Base-by-base conservation (phyloP, 2,329 filamentous ascomycete species). In the Colletotrichum trifolii region DNA sequence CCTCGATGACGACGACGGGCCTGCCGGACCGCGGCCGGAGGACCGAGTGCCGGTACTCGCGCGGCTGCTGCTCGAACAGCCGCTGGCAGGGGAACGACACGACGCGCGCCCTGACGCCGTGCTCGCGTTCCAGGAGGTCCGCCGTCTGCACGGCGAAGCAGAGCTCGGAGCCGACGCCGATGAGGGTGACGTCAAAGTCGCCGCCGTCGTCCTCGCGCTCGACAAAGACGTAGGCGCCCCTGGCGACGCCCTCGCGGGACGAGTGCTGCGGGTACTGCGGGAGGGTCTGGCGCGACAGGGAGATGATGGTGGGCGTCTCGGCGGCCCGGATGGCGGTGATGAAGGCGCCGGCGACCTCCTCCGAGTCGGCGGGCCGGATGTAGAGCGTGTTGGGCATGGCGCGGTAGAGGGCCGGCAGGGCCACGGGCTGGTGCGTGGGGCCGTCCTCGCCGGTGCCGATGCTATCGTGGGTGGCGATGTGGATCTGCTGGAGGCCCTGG, bases 311-410 rank as follows among this genome's bases (percentile, higher is more conserved):
- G 2, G 83, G 78, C 0, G 76, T 79, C 57, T 78, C 71, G 49
- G 63, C 72, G 11, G 73, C 72, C 33, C 78, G 75, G 42, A 87
- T 72, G 8, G 85, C 85, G 3, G 76, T 70, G 39, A 79, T 80
- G 75, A 80, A 88, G 6, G 85, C 86, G 11, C 86, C 85, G 2
- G 81, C 81, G 0, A 79, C 80, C 71, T 89, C 87, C 68, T 89
- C 85, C 43, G 78, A 81, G 66, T 89, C 86, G 46, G 80, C 79
- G 0, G 87, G 87, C 0, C 87, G 83, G 59, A 89, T 87, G 71
- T 88, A 89, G 1, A 85, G 75, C 0, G 89, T 66, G 64, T 89
- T 88, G 0, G 87, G 87, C 86, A 89, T 89, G 35, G 86, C 82
- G 6, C 87, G 83, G 72, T 86, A 89, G 2, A 89, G 75, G 0